phyloP scores from a whole-genome alignment of 1,139 yeast genomes.

The Zygosaccharomyces sapae region DNA sequence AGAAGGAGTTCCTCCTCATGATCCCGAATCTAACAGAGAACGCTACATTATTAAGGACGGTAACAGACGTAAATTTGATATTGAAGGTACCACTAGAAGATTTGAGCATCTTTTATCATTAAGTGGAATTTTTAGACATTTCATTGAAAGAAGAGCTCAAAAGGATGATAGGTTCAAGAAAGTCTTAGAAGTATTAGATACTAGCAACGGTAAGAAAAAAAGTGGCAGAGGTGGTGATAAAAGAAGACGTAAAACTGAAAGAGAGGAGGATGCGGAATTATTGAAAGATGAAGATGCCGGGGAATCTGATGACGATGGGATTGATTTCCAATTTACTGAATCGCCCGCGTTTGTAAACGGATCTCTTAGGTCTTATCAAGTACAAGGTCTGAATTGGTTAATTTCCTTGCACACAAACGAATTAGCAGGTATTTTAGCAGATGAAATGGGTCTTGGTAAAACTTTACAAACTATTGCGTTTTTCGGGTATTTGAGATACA shows the following conservation, averaged over 20 bases:
- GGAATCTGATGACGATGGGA: slow-evolving; percentile 38
- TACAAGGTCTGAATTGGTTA: slow-evolving; percentile 92
- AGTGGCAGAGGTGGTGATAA: slow-evolving; percentile 34
- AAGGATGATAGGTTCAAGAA: slow-evolving; percentile 63
- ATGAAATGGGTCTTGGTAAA: slow-evolving; percentile 97
- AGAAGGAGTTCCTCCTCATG: slow-evolving; percentile 25
- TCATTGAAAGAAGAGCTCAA: slow-evolving; percentile 75
- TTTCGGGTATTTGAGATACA: slow-evolving; percentile 77
- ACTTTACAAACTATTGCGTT: slow-evolving; percentile 91
- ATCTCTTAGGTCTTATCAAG: slow-evolving; percentile 69
- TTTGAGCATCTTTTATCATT: slow-evolving; percentile 78
- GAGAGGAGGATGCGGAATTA: slow-evolving; percentile 89
- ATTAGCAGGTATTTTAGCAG: slow-evolving; percentile 88
- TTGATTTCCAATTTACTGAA: slow-evolving; percentile 53
- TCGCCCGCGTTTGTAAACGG: slow-evolving; percentile 76
- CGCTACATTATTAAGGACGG: slow-evolving; percentile 50
- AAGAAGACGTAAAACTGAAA: slow-evolving; percentile 66
- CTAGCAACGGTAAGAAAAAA: slow-evolving; percentile 30
- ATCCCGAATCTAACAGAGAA: slow-evolving; percentile 31
- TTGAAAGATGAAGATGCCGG: slow-evolving; percentile 72
- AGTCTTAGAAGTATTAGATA: slow-evolving; percentile 53
- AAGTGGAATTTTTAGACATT: slow-evolving; percentile 82
- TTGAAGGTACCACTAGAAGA: slow-evolving; percentile 69
- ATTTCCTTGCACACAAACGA: slow-evolving; percentile 75
- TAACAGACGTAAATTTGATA: slow-evolving; percentile 50